Evolutionary conservation across 176 grass and related monocot genomes (phyloP).

Genomic region (Carex cristatella): DNA sequence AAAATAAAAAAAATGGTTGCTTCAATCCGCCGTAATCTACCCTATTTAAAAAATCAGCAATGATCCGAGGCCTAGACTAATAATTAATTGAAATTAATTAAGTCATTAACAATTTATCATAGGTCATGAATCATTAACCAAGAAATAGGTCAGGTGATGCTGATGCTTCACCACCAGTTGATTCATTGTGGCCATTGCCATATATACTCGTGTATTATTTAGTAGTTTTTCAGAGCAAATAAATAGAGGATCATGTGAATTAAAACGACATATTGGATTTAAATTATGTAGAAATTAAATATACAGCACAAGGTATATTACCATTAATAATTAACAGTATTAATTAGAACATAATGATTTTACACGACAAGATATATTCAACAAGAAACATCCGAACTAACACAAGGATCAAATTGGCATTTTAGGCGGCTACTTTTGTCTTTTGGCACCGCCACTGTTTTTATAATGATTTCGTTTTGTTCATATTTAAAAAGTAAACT

Average conservation of each 20-base stretch:
- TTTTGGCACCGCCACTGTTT: not conserved
- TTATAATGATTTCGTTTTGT: too few species aligned
- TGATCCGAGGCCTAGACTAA: too few species aligned
- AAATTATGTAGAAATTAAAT: not conserved
- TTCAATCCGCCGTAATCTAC: too few species aligned
- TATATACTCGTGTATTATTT: not conserved
- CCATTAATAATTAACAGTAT: not conserved
- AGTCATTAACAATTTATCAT: not conserved
- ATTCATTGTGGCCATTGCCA: not conserved
- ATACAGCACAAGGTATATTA: not conserved
- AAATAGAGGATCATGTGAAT: not conserved
- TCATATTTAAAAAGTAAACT: too few species aligned
- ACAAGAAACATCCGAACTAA: not conserved
- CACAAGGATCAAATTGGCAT: not conserved
- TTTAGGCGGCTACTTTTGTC: constrained; percentile 8
- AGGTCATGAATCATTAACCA: not conserved
- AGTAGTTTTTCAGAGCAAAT: not conserved
- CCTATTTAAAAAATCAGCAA: too few species aligned
- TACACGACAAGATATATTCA: not conserved
- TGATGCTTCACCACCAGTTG: not conserved
- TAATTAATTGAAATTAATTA: not conserved
- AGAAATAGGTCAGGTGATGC: not conserved
- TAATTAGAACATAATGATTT: too few species aligned
- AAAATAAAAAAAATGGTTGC: too few species aligned
- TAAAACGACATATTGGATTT: not conserved